A percentile compares a stretch with the other conserved stretches of the same genome.
These are phyloP conservation scores for Fusarium tuaranense DNA, from an alignment of 2,329 filamentous ascomycete species.

Conservation along the genomic window DNA sequence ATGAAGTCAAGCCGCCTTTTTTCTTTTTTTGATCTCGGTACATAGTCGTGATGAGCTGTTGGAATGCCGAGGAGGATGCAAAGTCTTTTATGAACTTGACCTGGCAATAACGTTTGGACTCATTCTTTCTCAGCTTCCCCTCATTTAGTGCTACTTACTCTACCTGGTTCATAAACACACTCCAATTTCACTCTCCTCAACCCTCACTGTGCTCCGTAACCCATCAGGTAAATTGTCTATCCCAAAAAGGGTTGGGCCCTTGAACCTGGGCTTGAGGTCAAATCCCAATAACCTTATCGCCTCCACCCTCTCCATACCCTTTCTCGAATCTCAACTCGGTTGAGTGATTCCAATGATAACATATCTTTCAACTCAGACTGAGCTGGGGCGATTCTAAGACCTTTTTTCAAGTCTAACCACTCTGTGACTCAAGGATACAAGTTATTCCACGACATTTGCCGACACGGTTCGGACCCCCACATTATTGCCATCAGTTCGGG, in stretches of 20 bases:
- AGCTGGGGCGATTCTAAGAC: not conserved
- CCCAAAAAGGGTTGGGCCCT: not conserved
- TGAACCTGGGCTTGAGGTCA: not conserved
- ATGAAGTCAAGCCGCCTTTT: constrained; percentile 13
- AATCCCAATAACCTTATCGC: not conserved
- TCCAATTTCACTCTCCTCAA: not conserved
- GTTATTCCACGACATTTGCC: not conserved
- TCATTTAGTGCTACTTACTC: not conserved
- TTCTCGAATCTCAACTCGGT: not conserved
- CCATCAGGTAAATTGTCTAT: not conserved
- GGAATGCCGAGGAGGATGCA: not conserved
- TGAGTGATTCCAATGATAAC: not conserved
- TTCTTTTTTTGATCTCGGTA: not conserved
- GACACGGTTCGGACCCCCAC: not conserved
- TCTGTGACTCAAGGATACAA: not conserved
- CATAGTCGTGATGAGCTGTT: not conserved
- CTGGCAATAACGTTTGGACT: not conserved
- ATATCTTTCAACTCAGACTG: not conserved
- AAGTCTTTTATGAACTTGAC: not conserved
- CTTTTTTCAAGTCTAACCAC: not conserved
- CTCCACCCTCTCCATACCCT: not conserved
- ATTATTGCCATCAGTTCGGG: not conserved
- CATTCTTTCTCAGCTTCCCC: not conserved
- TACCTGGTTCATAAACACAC: not conserved
- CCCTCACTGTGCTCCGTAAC: not conserved